These are phyloP conservation scores for Luzula sylvatica DNA, from an alignment of 176 grass and related monocot species.

Conservation along the genomic window DNA sequence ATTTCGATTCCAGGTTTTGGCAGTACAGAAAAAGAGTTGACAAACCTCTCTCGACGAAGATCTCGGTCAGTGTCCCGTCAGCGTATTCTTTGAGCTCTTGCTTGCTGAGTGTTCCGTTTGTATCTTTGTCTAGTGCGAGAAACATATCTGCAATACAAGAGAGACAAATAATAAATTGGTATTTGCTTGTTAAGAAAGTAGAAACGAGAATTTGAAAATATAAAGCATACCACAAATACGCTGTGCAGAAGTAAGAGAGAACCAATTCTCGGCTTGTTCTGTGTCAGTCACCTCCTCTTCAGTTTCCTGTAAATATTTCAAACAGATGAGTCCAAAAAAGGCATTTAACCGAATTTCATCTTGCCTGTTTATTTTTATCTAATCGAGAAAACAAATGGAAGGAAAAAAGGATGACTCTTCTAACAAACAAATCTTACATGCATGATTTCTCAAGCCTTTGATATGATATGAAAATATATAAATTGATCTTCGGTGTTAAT, in stretches of 20 bases:
- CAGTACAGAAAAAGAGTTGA: background rate
- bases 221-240: slow-evolving; percentile 74
- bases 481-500: too few relatives aligned
- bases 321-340: background rate
- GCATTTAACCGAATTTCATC: background rate
- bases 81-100: slow-evolving; percentile 99
- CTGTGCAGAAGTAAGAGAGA: slow-evolving; percentile 96
- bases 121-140: slow-evolving; percentile 93
- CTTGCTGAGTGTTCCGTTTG: slow-evolving; percentile 88
- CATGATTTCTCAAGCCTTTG: too few relatives aligned
- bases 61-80: slow-evolving; percentile 91
- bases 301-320: slow-evolving; percentile 58
- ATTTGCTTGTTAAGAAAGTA: background rate
- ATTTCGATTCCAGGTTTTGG: background rate
- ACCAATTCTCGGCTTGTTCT: slow-evolving; percentile 99
- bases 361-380: slow-evolving; percentile 5
- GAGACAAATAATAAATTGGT: slow-evolving; percentile 14
- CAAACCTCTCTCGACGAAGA: slow-evolving; percentile 95
- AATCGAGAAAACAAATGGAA: background rate
- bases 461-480: too few relatives aligned
- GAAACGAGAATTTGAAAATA: slow-evolving; percentile 12
- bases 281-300: slow-evolving; percentile 95
- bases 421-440: too few relatives aligned
- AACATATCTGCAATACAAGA: slow-evolving; percentile 72
- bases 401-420: too few relatives aligned